These are phyloP conservation scores for Chlamydomonas applanata DNA, from an alignment of 139 green algal genomes.

Conservation along the genomic window DNA sequence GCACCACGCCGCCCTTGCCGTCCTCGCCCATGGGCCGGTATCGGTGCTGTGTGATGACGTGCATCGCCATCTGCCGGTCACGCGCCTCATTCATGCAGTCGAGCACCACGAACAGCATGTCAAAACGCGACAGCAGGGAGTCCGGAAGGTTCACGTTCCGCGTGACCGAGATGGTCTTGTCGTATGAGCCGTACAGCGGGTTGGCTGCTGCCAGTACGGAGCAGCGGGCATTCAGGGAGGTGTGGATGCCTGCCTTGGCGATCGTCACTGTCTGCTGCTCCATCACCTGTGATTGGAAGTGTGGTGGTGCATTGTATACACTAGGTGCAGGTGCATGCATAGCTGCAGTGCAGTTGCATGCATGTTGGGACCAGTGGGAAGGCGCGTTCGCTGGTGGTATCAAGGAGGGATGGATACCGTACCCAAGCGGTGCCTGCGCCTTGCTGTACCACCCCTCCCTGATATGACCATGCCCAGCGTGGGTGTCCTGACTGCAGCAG, in stretches of 20 bases:
- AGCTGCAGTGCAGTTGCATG: not conserved
- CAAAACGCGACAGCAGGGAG: constrained; percentile 96
- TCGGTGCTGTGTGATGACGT: constrained; percentile 82
- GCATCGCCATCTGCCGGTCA: constrained; percentile 73
- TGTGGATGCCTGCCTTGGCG: constrained; percentile 97
- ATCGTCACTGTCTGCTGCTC: constrained; percentile 98
- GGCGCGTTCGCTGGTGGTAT: not conserved
- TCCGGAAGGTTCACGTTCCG: constrained; percentile 96
- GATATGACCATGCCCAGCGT: too few species aligned
- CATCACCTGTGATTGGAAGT: constrained; percentile 68
- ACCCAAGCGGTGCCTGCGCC: too few species aligned
- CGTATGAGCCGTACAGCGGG: constrained; percentile 60
- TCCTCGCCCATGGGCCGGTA: constrained; percentile 77
- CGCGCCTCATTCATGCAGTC: constrained; percentile 80
- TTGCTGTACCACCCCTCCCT: too few species aligned
- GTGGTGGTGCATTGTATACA: not conserved
- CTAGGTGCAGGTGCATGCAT: not conserved
- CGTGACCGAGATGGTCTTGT: constrained; percentile 77
- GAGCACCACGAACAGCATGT: constrained; percentile 96
- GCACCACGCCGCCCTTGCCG: constrained; percentile 23
- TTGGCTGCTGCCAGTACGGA: constrained; percentile 89
- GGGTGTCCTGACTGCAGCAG: too few species aligned
- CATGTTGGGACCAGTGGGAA: not conserved
- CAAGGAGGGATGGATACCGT: not conserved
- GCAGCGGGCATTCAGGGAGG: constrained; percentile 95